Conservation (phyloP, 2,329 filamentous ascomycete genomes). For the Lasiodiplodia theobromae region DNA sequence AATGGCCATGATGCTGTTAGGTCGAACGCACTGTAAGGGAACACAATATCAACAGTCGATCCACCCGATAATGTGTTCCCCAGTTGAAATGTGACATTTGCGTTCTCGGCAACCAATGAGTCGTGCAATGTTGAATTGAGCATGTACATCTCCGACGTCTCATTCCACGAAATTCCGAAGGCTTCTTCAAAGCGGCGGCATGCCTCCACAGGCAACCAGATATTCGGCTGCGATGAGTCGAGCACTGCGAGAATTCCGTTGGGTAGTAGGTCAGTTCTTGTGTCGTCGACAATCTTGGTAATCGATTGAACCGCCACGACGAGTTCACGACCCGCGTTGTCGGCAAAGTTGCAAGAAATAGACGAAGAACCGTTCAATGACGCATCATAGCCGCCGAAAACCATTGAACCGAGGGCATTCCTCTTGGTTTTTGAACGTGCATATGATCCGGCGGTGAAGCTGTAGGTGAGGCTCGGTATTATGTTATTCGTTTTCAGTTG, state of each 20-base stretch:
- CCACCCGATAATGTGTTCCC: neutral
- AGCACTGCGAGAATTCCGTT: constrained; percentile 5
- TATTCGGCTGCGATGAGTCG: constrained; percentile 3
- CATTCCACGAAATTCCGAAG: constrained; percentile 50
- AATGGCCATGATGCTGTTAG: neutral
- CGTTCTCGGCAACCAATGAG: constrained; percentile 41
- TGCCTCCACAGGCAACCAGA: constrained; percentile 40
- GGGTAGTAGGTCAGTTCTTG: neutral
- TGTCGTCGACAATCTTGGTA: neutral
- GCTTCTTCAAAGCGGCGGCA: constrained; percentile 50
- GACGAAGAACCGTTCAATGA: constrained; percentile 43
- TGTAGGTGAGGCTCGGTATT: constrained; percentile 16
- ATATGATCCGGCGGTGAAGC: constrained; percentile 22
- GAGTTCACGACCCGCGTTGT: constrained; percentile 9
- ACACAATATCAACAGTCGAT: constrained; percentile 5
- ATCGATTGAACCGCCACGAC: constrained; percentile 22
- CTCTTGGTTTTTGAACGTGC: neutral
- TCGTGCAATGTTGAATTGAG: constrained; percentile 48
- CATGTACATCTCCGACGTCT: constrained; percentile 46
- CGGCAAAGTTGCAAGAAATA: constrained; percentile 34
- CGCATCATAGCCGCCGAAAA: constrained; percentile 52
- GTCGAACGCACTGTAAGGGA: constrained; percentile 25
- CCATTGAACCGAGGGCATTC: constrained; percentile 33
- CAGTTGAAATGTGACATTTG: constrained; percentile 34
- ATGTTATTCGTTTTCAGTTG: neutral